phyloP scores from a whole-genome alignment of 768 basidiomycete genomes.

The Porpolomopsis calyptriformis region DNA sequence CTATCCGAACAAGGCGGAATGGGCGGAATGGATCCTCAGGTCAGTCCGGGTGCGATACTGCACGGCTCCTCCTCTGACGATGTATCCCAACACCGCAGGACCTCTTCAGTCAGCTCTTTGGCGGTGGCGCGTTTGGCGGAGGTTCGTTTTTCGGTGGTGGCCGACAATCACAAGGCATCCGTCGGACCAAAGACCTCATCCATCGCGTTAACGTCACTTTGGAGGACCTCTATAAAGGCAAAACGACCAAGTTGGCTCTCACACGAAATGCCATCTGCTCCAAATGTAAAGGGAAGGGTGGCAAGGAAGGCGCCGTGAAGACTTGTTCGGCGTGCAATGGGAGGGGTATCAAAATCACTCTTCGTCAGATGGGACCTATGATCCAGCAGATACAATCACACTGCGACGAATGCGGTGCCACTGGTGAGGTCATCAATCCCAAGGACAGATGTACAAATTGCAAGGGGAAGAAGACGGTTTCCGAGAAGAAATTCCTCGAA shows the following conservation, averaged over 20 bases:
- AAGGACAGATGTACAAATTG: slow-evolving; percentile 90
- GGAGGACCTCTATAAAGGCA: slow-evolving; percentile 98
- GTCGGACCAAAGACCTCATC: slow-evolving; percentile 96
- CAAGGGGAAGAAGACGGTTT: slow-evolving; percentile 89
- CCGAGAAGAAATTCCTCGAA: slow-evolving; percentile 95
- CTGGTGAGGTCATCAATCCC: slow-evolving; percentile 89
- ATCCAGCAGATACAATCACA: slow-evolving; percentile 96
- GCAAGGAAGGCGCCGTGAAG: slow-evolving; percentile 92
- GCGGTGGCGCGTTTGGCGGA: slow-evolving; percentile 55
- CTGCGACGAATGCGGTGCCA: slow-evolving; percentile 87
- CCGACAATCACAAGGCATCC: slow-evolving; percentile 54
- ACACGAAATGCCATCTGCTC: slow-evolving; percentile 90
- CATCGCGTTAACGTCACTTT: slow-evolving; percentile 95
- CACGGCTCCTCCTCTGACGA: slow-evolving; percentile 3
- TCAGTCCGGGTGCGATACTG: slow-evolving; percentile 22
- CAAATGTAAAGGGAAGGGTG: slow-evolving; percentile 93
- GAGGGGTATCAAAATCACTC: slow-evolving; percentile 80
- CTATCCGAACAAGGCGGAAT: slow-evolving; percentile 77
- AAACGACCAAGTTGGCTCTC: slow-evolving; percentile 94
- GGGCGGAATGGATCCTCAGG: slow-evolving; percentile 96
- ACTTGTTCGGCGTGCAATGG: slow-evolving; percentile 71
- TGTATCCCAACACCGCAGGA: slow-evolving; percentile 43
- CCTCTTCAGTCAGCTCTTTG: slow-evolving; percentile 94
- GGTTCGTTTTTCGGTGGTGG: slow-evolving; percentile 68
- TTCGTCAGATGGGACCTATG: slow-evolving; percentile 99